Evolutionary conservation across 805 yeast species (phyloP).

Genomic region (Ogataea parapolymorpha): DNA sequence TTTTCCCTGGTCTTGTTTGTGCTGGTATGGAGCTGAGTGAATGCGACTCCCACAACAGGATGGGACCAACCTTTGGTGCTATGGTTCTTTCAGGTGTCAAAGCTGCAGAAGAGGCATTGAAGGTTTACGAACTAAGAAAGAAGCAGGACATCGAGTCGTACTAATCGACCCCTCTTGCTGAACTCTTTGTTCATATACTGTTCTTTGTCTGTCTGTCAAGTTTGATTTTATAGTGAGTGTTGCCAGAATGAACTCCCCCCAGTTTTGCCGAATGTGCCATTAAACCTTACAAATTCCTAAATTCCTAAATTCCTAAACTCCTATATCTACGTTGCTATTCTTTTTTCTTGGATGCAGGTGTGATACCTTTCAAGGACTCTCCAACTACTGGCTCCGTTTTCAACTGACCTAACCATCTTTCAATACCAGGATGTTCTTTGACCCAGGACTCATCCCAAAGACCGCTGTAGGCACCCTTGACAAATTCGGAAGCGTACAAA

Average conservation of each 20-base stretch:
- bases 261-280: not conserved
- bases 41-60: conserved; percentile 72
- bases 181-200: conserved; percentile 3
- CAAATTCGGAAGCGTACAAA: not conserved
- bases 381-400: conserved; percentile 1
- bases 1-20: conserved; percentile 58
- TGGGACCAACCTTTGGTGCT: conserved; percentile 85
- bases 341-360: not conserved
- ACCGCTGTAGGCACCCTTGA: not conserved
- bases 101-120: conserved; percentile 56
- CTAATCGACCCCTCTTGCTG: conserved; percentile 1
- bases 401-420: not conserved
- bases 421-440: conserved; percentile 1
- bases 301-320: too few relatives aligned
- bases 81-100: conserved; percentile 77
- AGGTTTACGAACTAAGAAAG: conserved; percentile 30
- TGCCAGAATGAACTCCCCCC: not conserved
- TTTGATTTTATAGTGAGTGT: conserved; percentile 1
- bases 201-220: conserved; percentile 21
- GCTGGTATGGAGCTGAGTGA: conserved; percentile 82
- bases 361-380: not conserved
- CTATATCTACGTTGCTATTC: too few relatives aligned
- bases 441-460: not conserved
- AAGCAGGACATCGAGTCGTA: conserved; percentile 24
- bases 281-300: too few relatives aligned